These are phyloP conservation scores for Rhodomyrtus tomentosa DNA, from an alignment of 345 rosid species.

Conservation along the genomic window DNA sequence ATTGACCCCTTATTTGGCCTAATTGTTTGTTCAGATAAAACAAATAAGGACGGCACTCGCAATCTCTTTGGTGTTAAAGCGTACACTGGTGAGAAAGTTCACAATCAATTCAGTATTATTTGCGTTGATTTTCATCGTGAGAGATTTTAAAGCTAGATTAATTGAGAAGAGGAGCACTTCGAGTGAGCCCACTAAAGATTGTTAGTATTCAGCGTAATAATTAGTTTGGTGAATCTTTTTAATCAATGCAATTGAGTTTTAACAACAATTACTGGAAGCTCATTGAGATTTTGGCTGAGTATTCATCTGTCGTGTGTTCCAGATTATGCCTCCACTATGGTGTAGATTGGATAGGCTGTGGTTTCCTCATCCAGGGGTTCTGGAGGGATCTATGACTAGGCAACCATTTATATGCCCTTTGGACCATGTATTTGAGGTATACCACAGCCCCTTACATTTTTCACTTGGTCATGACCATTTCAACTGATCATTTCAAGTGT, in stretches of 20 bases:
- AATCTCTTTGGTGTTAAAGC: constrained; percentile 70
- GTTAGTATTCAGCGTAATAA: neutral
- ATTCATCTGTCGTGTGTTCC: constrained; percentile 9
- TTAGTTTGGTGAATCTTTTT: neutral
- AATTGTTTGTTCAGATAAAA: constrained; percentile 46
- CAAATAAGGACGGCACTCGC: constrained; percentile 93
- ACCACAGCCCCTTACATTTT: neutral
- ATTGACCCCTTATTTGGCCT: constrained; percentile 1
- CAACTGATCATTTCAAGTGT: neutral
- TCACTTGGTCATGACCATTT: neutral
- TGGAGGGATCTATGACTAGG: constrained; percentile 78
- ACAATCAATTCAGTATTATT: neutral
- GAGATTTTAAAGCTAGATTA: neutral
- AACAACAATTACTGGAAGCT: neutral
- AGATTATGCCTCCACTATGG: constrained; percentile 99
- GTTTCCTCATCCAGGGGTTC: constrained; percentile 95
- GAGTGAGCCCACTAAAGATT: neutral
- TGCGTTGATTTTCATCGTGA: neutral
- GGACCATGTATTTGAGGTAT: constrained; percentile 97
- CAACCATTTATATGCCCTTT: constrained; percentile 96
- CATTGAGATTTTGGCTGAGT: constrained; percentile 1
- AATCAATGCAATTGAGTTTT: neutral
- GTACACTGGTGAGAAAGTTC: constrained; percentile 68
- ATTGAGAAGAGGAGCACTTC: neutral
- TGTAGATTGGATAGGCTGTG: constrained; percentile 97